These are phyloP conservation scores for Multifurca ochricompacta DNA, from an alignment of 768 basidiomycete genomes.

Conservation along the genomic window DNA sequence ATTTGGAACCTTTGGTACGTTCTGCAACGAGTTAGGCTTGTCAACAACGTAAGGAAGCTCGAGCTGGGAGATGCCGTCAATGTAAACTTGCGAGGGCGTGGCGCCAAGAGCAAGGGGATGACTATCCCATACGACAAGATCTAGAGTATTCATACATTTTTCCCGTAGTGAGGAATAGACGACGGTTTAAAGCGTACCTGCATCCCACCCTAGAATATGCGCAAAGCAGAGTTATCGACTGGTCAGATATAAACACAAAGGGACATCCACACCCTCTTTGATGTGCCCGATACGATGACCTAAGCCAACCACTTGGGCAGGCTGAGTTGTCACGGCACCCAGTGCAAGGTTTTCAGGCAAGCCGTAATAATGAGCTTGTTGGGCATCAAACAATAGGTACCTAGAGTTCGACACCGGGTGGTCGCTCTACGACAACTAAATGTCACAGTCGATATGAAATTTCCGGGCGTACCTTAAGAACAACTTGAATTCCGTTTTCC, in stretches of 20 bases:
- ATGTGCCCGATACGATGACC: constrained; percentile 71
- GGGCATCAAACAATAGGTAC: constrained; percentile 49
- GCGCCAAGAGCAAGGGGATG: no score
- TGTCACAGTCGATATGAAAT: neutral
- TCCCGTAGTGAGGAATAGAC: no score
- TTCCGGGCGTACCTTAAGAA: constrained; percentile 40
- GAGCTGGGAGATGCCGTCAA: constrained; percentile 79
- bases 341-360: constrained; percentile 58
- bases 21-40: constrained; percentile 26
- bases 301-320: constrained; percentile 62
- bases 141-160: no score
- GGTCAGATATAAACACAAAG: no score
- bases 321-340: constrained; percentile 60
- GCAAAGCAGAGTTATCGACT: no score
- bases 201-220: no score
- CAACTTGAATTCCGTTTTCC: constrained; percentile 40
- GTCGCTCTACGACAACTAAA: constrained; percentile 34
- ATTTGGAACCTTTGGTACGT: constrained; percentile 52
- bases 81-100: no score
- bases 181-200: no score
- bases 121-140: no score
- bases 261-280: constrained; percentile 57
- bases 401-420: constrained; percentile 52
- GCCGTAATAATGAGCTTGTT: constrained; percentile 67
- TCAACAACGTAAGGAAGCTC: constrained; percentile 25